Base-by-base conservation (phyloP, 169 alveolate species). In the Plasmodium cynomolgi region DNA sequence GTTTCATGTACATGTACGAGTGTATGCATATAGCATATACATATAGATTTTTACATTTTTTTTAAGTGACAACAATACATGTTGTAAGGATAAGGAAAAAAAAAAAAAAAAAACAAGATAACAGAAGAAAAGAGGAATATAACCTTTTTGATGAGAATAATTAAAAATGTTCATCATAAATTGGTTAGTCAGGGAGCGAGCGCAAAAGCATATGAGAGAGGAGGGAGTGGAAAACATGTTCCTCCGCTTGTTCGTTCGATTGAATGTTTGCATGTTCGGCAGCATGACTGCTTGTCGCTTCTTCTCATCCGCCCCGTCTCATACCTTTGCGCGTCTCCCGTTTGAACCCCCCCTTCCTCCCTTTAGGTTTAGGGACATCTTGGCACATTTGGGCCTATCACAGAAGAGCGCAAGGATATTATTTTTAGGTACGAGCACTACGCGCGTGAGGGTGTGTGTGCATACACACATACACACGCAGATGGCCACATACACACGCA, bases 351-450 rank as follows among this genome's bases (percentile, higher is more conserved):
- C 56, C n/a, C 62, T 8, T 15, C 23, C 13, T 33, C n/a, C 37
- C 56, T 31, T 39, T 84, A 96, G 99, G 99, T 97, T 98, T 96
- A 96, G 97, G 95, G 98, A 96, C 44, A 95, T 97, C 79, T 94
- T 98, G 54, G 96, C 97, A 83, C 97, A 98, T 93, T 96, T 98
- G 82, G 99, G 99, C 47, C 97, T 97, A 85, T 95, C 98, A 50
- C 98, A 97, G 91, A 98, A 98, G 96, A 97, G 97, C 80, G 99
- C 99, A 82, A 97, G 97, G 91, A 98, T 98, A 84, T 96, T 98
- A 68, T 98, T 98, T 84, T 96, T 98, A 82, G 99, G 99, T 50
- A 86, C 37, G 1, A 34, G 37, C 37, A 31, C 71, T 68, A 11
- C 50, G 7, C 33, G 6, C 41, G 17, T 82, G 72, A 50, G 31